A percentile compares a stretch with the other conserved stretches of the same genome.
Conservation (phyloP, 2,329 filamentous ascomycete genomes). For the Diaporthe helianthi region DNA sequence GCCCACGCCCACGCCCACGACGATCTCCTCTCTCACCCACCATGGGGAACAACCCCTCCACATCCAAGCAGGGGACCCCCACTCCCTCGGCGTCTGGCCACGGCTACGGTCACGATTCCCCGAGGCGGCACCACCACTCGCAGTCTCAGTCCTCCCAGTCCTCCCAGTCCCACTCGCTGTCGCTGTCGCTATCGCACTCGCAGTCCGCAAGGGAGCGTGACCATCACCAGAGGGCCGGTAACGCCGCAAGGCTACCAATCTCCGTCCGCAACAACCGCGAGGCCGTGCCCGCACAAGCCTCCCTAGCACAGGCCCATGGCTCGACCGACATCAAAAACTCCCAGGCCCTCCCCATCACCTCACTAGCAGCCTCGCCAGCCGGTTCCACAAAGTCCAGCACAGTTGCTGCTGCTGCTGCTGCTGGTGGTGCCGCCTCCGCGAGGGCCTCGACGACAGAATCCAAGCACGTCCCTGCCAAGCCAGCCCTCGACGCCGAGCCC, state of each 20-base stretch:
- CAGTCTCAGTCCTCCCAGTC: background rate
- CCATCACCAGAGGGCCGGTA: constrained; percentile 49
- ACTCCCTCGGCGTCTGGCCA: constrained; percentile 35
- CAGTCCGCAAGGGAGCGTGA: constrained; percentile 20
- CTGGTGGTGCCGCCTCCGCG: background rate
- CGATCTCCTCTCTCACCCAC: constrained; percentile 26
- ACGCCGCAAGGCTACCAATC: constrained; percentile 56
- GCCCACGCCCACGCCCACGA: constrained; percentile 27
- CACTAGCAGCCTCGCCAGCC: constrained; percentile 53
- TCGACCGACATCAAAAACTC: constrained; percentile 57
- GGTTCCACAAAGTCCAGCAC: constrained; percentile 39
- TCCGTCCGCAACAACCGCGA: constrained; percentile 63
- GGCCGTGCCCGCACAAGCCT: constrained; percentile 67
- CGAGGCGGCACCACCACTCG: constrained; percentile 30
- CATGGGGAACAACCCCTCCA: constrained; percentile 33
- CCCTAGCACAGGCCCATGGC: constrained; percentile 66
- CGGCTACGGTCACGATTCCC: constrained; percentile 28
- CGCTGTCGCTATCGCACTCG: constrained; percentile 40
- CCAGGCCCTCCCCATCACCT: constrained; percentile 55
- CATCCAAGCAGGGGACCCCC: constrained; percentile 41
- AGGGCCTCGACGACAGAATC: constrained; percentile 28
- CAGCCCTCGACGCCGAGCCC: constrained; percentile 38
- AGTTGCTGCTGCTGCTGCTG: background rate
- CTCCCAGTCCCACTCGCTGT: background rate
- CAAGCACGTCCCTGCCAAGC: constrained; percentile 22